Evolutionary conservation across 2,329 filamentous ascomycete species (phyloP), one percentile per base, ranked within the genome.

Genomic region (Purpureocillium lavendulum): DNA sequence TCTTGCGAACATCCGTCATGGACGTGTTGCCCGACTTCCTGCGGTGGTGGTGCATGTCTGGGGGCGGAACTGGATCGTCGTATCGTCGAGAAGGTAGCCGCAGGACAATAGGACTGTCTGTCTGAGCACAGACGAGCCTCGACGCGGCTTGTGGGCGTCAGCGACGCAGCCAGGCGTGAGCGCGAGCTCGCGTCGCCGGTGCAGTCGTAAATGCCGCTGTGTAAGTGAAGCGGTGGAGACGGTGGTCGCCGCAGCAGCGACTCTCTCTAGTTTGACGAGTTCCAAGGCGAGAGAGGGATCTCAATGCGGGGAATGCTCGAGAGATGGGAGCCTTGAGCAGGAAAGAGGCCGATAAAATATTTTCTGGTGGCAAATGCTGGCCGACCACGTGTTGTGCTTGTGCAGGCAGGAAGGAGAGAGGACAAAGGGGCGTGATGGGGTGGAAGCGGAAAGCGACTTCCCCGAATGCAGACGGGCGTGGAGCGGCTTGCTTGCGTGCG

Each of bases 1-100:
- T 60, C 51, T 71, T 75, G 49, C 73, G 70, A 17, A 73, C 67
- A 49, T 77, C 75, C 32, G 73, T 75, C 58, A 65, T 65, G 40
- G 73, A 75, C 33, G 69, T 65, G 57, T 72, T 73, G 44, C 74
- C 73, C 34, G 75, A 77, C 60, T 69, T 75, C 54, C 70, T 69
- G 51, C 74, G 69, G 43, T 65, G 67, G 56, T 78, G 73, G 58
- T 75, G 71, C 74, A 78, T 40, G 13, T 30, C 16, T 7, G 16
- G 7, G 14, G 33, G 26, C 14, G 36, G 34, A 29, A 37, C 33
- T 30, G 30, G 29, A 35, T 40, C 35, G 35, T 15, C 14, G 30
- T 15, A 33, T 39, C 38, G 33, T 38, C 35, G 38, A 21, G 26
- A 28, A 38, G 18, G 21, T 5, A 28, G 16, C 32, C 26, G 41